Evolutionary conservation across 495 filamentous ascomycete species (phyloP).

Genomic region (Aspergillus campestris): DNA sequence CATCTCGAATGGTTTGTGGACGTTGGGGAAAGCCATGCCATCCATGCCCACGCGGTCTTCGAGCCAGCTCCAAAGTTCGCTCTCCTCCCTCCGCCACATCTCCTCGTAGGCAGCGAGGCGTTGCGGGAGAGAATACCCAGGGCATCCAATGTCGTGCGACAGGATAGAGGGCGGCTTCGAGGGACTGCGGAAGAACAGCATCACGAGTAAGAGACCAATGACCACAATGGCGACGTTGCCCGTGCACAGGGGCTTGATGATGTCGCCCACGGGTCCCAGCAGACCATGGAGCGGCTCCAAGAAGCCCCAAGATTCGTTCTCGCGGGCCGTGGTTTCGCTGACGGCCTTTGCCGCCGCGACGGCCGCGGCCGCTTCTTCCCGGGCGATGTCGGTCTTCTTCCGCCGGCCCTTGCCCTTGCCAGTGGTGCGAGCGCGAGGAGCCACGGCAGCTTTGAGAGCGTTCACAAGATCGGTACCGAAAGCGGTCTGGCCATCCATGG

Average conservation of each 20-base stretch:
- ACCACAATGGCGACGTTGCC: conserved; percentile 51
- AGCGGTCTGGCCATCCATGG: conserved; percentile 76
- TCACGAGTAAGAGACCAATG: conserved; percentile 48
- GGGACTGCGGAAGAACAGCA: conserved; percentile 50
- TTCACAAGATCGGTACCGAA: conserved; percentile 72
- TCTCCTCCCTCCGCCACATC: conserved; percentile 86
- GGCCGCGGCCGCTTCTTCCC: conserved; percentile 20
- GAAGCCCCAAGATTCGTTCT: conserved; percentile 59
- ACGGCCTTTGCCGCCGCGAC: conserved; percentile 38
- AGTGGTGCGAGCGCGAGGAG: conserved; percentile 47
- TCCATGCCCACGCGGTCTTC: conserved; percentile 79
- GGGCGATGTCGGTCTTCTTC: conserved; percentile 45
- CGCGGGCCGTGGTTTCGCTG: conserved; percentile 30
- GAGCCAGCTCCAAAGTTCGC: conserved; percentile 90
- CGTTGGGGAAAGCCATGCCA: conserved; percentile 41
- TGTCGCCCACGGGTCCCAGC: conserved; percentile 61
- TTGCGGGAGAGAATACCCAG: conserved; percentile 42
- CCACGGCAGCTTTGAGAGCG: conserved; percentile 63
- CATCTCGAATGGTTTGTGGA: conserved; percentile 19
- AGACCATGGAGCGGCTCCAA: conserved; percentile 67
- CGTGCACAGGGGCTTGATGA: conserved; percentile 60
- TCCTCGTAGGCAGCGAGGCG: conserved; percentile 82
- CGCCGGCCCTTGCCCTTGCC: conserved; percentile 40
- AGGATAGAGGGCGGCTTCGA: conserved; percentile 24
- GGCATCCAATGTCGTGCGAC: conserved; percentile 31